These are phyloP conservation scores for Penicillium sp. DNA, from an alignment of 2,329 filamentous ascomycete species.

Conservation along the genomic window DNA sequence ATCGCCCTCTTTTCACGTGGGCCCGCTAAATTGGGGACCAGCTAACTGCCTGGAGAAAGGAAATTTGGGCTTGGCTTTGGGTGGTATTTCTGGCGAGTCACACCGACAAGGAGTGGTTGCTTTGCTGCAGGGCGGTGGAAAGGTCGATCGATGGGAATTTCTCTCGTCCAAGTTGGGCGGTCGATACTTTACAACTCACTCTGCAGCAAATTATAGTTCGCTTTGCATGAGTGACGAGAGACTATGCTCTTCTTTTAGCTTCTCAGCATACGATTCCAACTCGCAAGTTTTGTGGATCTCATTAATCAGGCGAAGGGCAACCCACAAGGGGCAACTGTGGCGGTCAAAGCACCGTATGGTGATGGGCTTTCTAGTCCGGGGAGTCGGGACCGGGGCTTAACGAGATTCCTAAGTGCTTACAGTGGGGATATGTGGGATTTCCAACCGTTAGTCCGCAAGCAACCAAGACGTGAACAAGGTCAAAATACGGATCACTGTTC, in stretches of 20 bases:
- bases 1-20: constrained; percentile 21
- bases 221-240: not conserved
- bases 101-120: not conserved
- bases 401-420: not conserved
- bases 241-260: not conserved
- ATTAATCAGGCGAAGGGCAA: not conserved
- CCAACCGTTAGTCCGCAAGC: not conserved
- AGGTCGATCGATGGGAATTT: not conserved
- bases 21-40: constrained; percentile 6
- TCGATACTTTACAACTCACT: not conserved
- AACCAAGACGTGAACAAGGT: not conserved
- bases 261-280: not conserved
- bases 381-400: not conserved
- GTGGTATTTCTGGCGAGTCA: not conserved
- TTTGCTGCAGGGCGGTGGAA: constrained; percentile 1
- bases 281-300: not conserved
- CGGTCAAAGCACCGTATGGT: constrained; percentile 20
- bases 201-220: not conserved
- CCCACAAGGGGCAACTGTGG: constrained; percentile 13
- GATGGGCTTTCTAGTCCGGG: not conserved
- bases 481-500: too few species aligned
- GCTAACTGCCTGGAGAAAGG: not conserved
- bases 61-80: constrained; percentile 1
- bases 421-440: not conserved
- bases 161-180: not conserved